Evolutionary conservation across 345 rosid genomes (phyloP), one percentile per base, ranked within the genome.

Genomic region (Sisymbrium altissimum): DNA sequence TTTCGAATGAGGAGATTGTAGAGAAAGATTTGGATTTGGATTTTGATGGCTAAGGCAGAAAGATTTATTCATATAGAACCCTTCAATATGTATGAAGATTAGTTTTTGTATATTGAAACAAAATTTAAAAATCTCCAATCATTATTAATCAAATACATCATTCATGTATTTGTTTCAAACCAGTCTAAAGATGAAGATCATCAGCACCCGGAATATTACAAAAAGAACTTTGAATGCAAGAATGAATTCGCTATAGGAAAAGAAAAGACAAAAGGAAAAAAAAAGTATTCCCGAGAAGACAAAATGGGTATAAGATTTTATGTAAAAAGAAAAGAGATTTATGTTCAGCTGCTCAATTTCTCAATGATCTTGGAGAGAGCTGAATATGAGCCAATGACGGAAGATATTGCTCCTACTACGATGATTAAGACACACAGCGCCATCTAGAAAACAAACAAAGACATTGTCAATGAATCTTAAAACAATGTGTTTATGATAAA

Each of bases 291-390:
- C 74, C 74, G 48, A 40, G 64, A 75, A 75, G 79, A 75, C 79
- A 75, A 76, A 76, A 76, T 64, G 75, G 80, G 80, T 70, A 70
- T 54, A 25, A 61, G 65, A 41, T 69, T 56, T 66, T 52, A 52
- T 38, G 35, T 14, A 23, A 39, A 10, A 45, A 43, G 7, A 5
- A 43, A n/a, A 65, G 46, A 45, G 4, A 4, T 52, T 18, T 36
- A 29, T 64, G 23, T 64, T 87, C 77, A 81, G 79, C 41, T 46
- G 60, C 81, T 56, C 82, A 89, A 76, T 27, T 59, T 66, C 78
- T 88, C 77, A 45, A 86, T 49, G 78, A 94, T 94, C 80, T 80
- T 81, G 62, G 93, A 80, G 6, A 94, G 78, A 35, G 97, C 86
- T 0, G 96, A 87, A 59, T 84, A 83, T 4, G 97, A 75, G 71